Evolutionary conservation across 108 stramenopile species (phyloP).

Genomic region (Fistulifera pelliculosa): DNA sequence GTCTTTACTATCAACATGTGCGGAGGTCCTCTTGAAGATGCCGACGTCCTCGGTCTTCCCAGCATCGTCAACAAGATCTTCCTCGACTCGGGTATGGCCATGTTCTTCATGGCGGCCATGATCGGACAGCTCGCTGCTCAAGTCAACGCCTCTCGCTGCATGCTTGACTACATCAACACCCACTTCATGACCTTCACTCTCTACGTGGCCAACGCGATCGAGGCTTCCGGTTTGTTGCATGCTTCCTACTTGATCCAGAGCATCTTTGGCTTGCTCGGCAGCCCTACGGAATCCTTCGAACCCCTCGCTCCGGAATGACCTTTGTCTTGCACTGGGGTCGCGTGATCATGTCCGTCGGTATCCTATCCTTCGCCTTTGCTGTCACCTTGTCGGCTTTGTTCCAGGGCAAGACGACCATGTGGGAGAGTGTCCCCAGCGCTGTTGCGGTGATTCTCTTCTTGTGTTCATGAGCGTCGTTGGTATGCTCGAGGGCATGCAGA

Average conservation of each 20-base stretch:
- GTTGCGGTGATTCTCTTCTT: slow-evolving; percentile 53
- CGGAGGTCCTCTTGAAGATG: slow-evolving; percentile 44
- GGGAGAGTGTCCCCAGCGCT: slow-evolving; percentile 37
- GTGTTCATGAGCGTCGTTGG: slow-evolving; percentile 67
- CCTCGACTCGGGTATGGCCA: slow-evolving; percentile 52
- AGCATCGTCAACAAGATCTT: slow-evolving; percentile 48
- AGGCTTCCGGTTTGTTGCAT: slow-evolving; percentile 66
- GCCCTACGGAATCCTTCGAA: slow-evolving; percentile 45
- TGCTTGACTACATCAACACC: slow-evolving; percentile 73
- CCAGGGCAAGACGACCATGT: slow-evolving; percentile 44
- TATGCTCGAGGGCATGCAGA: slow-evolving; percentile 82
- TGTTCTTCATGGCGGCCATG: slow-evolving; percentile 26
- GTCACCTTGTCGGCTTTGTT: slow-evolving; percentile 44
- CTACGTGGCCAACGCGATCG: slow-evolving; percentile 48
- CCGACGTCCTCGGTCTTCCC: slow-evolving; percentile 53
- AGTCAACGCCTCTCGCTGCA: slow-evolving; percentile 48
- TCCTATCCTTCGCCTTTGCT: slow-evolving; percentile 39
- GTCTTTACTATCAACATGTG: slow-evolving; percentile 65
- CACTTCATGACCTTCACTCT: slow-evolving; percentile 48
- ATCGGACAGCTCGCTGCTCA: slow-evolving; percentile 46
- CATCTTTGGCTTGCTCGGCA: slow-evolving; percentile 25
- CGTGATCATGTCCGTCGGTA: slow-evolving; percentile 23
- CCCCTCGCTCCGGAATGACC: slow-evolving; percentile 25
- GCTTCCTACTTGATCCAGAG: slow-evolving; percentile 51
- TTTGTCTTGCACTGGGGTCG: slow-evolving; percentile 48